These are phyloP conservation scores for Hortiboletus flavorubellus DNA, from an alignment of 768 basidiomycete genomes.

Conservation along the genomic window DNA sequence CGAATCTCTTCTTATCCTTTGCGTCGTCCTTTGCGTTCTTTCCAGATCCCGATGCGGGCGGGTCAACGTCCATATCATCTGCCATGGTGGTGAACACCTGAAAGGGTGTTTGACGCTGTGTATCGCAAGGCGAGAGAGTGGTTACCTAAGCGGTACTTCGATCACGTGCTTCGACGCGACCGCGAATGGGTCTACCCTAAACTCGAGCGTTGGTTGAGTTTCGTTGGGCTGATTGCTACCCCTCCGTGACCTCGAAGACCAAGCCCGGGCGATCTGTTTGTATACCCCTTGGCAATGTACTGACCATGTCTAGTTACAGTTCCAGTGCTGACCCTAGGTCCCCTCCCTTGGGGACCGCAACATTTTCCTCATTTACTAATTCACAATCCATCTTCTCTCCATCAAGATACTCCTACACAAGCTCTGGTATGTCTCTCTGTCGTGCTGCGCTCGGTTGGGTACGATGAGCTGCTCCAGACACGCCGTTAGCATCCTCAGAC, in stretches of 20 bases:
- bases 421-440: constrained; percentile 43
- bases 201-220: constrained; percentile 27
- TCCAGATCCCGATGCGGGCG: constrained; percentile 32
- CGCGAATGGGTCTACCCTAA: constrained; percentile 42
- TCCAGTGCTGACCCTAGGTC: constrained; percentile 51
- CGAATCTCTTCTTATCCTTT: constrained; percentile 84
- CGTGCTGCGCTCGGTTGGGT: background rate
- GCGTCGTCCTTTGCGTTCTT: constrained; percentile 51
- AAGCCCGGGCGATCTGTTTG: background rate
- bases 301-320: constrained; percentile 39
- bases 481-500: constrained; percentile 48
- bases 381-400: constrained; percentile 56
- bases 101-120: background rate
- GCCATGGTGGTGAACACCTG: constrained; percentile 39
- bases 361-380: constrained; percentile 49
- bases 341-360: constrained; percentile 58
- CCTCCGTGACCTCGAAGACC: constrained; percentile 19
- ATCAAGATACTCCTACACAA: constrained; percentile 56
- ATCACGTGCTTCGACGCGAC: constrained; percentile 39
- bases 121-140: background rate
- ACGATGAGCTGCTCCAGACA: constrained; percentile 32
- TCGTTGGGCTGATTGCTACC: constrained; percentile 3
- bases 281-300: constrained; percentile 27
- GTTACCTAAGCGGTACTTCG: constrained; percentile 16
- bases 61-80: constrained; percentile 73